Percentiles rank a stretch among this genome's conserved stretches.
These are phyloP conservation scores for Ceratocystis variospora DNA, from an alignment of 2,329 filamentous ascomycete genomes.

Conservation along the genomic window DNA sequence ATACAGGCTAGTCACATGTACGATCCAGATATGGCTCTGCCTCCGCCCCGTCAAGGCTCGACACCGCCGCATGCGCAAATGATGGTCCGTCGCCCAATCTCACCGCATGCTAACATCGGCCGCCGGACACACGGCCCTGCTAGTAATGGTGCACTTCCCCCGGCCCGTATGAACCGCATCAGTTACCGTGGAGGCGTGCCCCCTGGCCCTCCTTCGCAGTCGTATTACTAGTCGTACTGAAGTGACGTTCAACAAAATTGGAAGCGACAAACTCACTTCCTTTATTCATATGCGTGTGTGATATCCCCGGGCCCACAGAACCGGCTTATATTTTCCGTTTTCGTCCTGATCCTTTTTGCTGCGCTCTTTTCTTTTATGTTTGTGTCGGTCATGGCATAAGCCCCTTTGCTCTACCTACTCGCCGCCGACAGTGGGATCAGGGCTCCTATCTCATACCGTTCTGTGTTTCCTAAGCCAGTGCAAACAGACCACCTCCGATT, in stretches of 20 bases:
- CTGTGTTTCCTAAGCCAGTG: no score
- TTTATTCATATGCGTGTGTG: constrained; percentile 1
- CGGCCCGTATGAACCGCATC: background rate
- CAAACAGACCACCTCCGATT: no score
- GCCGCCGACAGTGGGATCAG: no score
- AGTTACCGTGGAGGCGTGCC: constrained; percentile 3
- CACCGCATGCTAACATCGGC: constrained; percentile 19
- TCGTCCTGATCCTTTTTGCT: constrained; percentile 6
- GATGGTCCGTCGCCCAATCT: constrained; percentile 30
- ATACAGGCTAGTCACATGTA: constrained; percentile 27
- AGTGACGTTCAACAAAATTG: background rate
- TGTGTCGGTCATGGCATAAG: no score
- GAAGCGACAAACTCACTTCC: background rate
- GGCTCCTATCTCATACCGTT: no score
- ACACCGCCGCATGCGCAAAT: constrained; percentile 28
- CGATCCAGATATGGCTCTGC: constrained; percentile 19
- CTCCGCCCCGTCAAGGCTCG: constrained; percentile 26
- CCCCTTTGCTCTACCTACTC: no score
- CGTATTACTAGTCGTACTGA: constrained; percentile 11
- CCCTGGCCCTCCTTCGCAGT: background rate
- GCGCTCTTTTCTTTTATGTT: background rate
- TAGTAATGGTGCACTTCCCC: constrained; percentile 2
- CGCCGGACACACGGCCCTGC: constrained; percentile 14
- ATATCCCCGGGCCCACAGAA: constrained; percentile 9
- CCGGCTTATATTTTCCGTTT: constrained; percentile 9